These are phyloP conservation scores for Gossypium thurberi DNA, from an alignment of 345 rosid genomes.

Conservation along the genomic window DNA sequence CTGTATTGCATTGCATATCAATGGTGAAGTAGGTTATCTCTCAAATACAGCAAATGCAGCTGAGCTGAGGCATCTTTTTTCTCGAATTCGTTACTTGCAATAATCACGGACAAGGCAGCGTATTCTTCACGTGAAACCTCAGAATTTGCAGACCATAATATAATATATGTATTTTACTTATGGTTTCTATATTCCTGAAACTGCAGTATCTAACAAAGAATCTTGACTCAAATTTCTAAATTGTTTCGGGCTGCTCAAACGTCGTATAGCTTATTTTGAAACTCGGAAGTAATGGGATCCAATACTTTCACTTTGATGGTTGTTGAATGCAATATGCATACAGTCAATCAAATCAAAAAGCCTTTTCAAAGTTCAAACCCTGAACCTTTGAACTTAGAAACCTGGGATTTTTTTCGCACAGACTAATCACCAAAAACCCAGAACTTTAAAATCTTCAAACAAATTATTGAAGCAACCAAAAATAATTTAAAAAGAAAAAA, in stretches of 20 bases:
- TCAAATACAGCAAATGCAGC: neutral
- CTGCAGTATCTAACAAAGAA: neutral
- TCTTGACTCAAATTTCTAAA: neutral
- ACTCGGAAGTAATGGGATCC: neutral
- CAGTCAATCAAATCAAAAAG: neutral
- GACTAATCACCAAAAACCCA: neutral
- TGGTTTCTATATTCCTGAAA: constrained; percentile 5
- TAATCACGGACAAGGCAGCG: constrained; percentile 13
- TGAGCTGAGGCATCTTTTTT: constrained; percentile 7
- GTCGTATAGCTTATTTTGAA: neutral
- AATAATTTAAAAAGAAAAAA: neutral
- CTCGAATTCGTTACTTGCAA: constrained; percentile 8
- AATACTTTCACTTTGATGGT: neutral
- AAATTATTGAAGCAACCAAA: constrained; percentile 6
- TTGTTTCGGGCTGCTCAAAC: constrained; percentile 5
- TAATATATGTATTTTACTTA: too few relatives aligned
- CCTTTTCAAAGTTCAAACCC: too few relatives aligned
- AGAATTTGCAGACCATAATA: constrained; percentile 10
- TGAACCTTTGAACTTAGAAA: neutral
- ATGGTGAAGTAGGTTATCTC: neutral
- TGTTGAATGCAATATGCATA: neutral
- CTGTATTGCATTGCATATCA: neutral
- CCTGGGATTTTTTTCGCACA: neutral
- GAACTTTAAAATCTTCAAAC: neutral
- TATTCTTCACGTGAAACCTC: constrained; percentile 16